Evolutionary conservation across 2,329 filamentous ascomycete genomes (phyloP).

Genomic region (Pseudogymnoascus sp.): DNA sequence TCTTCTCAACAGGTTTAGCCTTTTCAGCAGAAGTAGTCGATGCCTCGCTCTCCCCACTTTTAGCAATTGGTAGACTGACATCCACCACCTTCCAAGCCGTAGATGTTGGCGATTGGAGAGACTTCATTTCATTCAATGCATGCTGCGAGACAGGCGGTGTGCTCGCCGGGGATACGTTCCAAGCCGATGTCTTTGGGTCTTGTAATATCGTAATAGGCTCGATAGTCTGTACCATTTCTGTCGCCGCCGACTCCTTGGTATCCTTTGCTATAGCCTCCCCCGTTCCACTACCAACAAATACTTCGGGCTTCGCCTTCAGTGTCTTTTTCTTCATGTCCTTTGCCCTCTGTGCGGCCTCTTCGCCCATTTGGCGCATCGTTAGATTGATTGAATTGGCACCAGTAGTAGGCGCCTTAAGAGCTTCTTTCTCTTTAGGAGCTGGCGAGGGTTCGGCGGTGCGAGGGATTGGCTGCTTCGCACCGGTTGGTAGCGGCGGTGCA

Average conservation of each 20-base stretch:
- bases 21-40: slow-evolving; percentile 10
- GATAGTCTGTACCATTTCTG: neutral
- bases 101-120: slow-evolving; percentile 24
- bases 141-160: neutral
- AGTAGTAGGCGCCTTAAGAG: slow-evolving; percentile 15
- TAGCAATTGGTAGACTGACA: neutral
- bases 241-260: neutral
- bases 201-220: neutral
- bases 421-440: slow-evolving; percentile 14
- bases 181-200: slow-evolving; percentile 2
- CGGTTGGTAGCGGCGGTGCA: slow-evolving; percentile 14
- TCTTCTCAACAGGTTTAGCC: slow-evolving; percentile 23
- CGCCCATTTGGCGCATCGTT: slow-evolving; percentile 46
- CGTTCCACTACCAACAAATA: slow-evolving; percentile 11
- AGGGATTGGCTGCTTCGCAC: neutral
- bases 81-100: slow-evolving; percentile 22
- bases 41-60: neutral
- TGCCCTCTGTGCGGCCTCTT: slow-evolving; percentile 58
- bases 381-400: slow-evolving; percentile 28
- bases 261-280: slow-evolving; percentile 16
- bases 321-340: slow-evolving; percentile 45
- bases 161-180: neutral
- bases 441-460: slow-evolving; percentile 19
- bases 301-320: neutral
- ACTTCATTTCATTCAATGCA: neutral